Conservation (phyloP, 1,139 yeast species). For the Taiozyma sp. region DNA sequence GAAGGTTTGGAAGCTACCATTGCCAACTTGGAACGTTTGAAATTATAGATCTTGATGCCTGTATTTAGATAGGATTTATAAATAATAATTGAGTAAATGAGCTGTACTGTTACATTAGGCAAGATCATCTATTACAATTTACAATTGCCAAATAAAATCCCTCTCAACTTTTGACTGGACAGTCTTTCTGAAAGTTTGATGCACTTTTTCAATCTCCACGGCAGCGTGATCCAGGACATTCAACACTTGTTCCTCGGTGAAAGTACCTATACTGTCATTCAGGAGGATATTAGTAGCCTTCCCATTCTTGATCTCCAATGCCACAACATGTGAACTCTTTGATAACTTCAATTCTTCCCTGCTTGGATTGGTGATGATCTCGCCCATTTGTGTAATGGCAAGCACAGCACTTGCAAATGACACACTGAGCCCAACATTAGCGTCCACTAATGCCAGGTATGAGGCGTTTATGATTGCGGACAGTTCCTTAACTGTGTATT, state of each 20-base stretch:
- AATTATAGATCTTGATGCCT: constrained; percentile 35
- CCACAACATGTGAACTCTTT: constrained; percentile 61
- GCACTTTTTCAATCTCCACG: constrained; percentile 38
- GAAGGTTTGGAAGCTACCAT: constrained; percentile 80
- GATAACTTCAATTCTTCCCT: constrained; percentile 34
- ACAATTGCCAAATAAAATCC: constrained; percentile 53
- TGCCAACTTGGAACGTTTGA: constrained; percentile 66
- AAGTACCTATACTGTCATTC: constrained; percentile 69
- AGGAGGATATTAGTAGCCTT: constrained; percentile 50
- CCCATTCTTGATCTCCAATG: constrained; percentile 50
- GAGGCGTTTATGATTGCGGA: constrained; percentile 69
- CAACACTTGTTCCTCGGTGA: constrained; percentile 50
- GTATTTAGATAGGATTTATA: neutral
- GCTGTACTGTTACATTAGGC: no score
- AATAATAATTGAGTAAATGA: neutral
- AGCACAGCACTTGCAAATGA: constrained; percentile 55
- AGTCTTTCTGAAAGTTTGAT: constrained; percentile 39
- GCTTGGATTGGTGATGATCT: constrained; percentile 41
- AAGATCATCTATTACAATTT: neutral
- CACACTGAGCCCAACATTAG: constrained; percentile 63
- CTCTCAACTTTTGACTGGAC: constrained; percentile 42
- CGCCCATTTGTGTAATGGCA: constrained; percentile 32
- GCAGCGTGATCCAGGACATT: constrained; percentile 44
- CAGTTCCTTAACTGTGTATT: constrained; percentile 47
- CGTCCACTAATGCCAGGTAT: constrained; percentile 69